Evolutionary conservation across 345 rosid species (phyloP).

Genomic region (Chamaenerion angustifolium): DNA sequence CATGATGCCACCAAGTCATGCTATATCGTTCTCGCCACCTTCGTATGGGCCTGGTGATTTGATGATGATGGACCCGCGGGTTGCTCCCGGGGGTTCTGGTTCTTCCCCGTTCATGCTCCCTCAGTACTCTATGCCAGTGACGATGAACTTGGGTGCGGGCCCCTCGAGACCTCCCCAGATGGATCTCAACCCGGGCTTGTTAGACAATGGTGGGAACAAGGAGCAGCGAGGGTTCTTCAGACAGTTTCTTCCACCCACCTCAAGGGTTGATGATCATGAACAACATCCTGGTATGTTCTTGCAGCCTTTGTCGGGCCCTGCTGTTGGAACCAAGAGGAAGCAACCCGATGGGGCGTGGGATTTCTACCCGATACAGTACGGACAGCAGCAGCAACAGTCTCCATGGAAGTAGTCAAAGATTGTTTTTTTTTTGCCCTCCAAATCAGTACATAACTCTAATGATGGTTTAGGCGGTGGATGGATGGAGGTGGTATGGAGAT

Average conservation of each 20-base stretch:
- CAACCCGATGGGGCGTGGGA: slow-evolving; percentile 88
- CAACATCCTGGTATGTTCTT: slow-evolving; percentile 39
- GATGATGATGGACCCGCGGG: slow-evolving; percentile 32
- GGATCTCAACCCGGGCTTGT: slow-evolving; percentile 58
- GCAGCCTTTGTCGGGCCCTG: slow-evolving; percentile 49
- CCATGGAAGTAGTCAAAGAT: slow-evolving; percentile 44
- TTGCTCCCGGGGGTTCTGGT: slow-evolving; percentile 44
- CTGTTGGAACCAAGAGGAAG: slow-evolving; percentile 58
- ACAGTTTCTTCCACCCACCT: slow-evolving; percentile 49
- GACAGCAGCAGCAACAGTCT: slow-evolving; percentile 39
- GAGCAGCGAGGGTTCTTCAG: slow-evolving; percentile 33
- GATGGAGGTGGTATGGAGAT: too few species aligned
- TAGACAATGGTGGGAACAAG: slow-evolving; percentile 44
- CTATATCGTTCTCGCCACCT: slow-evolving; percentile 40
- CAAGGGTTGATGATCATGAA: slow-evolving; percentile 42
- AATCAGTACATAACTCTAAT: too few species aligned
- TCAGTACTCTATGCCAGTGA: slow-evolving; percentile 38
- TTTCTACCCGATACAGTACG: slow-evolving; percentile 18
- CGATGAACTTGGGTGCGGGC: slow-evolving; percentile 53
- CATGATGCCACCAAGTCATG: slow-evolving; percentile 34
- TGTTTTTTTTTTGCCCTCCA: too few species aligned
- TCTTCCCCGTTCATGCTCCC: slow-evolving; percentile 35
- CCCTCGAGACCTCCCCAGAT: slow-evolving; percentile 36
- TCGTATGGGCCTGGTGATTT: slow-evolving; percentile 48
- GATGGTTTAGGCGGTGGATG: too few species aligned